phyloP scores from a whole-genome alignment of 139 green algal species.

The Choricystis sp. region DNA sequence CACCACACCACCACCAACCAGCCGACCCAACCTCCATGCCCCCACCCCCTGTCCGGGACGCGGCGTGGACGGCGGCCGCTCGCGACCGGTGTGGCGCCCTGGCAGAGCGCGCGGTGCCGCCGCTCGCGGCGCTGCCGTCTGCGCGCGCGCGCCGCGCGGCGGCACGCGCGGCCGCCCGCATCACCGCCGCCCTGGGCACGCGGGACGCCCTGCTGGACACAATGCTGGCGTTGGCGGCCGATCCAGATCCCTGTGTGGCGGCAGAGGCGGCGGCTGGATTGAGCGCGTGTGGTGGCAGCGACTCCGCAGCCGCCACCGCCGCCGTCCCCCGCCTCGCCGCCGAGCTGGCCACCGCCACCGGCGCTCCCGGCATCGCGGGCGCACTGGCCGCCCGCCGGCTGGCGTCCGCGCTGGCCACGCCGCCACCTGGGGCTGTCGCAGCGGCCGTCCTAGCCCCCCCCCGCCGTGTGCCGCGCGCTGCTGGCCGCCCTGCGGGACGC shows the following conservation, averaged over 20 bases:
- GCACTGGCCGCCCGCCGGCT: background rate
- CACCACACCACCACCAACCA: background rate
- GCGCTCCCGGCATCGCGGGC: too few species aligned
- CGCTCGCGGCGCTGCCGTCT: background rate
- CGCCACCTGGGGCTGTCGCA: too few species aligned
- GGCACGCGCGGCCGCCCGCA: too few species aligned
- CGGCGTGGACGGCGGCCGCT: background rate
- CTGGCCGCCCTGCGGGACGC: background rate
- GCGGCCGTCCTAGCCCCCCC: background rate
- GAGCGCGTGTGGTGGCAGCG: background rate
- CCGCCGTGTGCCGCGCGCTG: background rate
- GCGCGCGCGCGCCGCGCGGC: too few species aligned
- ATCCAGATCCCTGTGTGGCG: background rate
- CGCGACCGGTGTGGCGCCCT: background rate
- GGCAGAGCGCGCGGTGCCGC: background rate
- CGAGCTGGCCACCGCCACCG: background rate
- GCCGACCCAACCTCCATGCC: background rate
- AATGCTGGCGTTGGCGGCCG: background rate
- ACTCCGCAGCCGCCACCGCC: background rate
- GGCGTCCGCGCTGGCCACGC: background rate
- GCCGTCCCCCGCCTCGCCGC: background rate
- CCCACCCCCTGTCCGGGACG: background rate
- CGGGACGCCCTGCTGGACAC: background rate
- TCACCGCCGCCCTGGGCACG: background rate
- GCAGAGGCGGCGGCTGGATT: background rate